Evolutionary conservation across 106 monocot species (phyloP).

Genomic region (Apostasia ramifera): DNA sequence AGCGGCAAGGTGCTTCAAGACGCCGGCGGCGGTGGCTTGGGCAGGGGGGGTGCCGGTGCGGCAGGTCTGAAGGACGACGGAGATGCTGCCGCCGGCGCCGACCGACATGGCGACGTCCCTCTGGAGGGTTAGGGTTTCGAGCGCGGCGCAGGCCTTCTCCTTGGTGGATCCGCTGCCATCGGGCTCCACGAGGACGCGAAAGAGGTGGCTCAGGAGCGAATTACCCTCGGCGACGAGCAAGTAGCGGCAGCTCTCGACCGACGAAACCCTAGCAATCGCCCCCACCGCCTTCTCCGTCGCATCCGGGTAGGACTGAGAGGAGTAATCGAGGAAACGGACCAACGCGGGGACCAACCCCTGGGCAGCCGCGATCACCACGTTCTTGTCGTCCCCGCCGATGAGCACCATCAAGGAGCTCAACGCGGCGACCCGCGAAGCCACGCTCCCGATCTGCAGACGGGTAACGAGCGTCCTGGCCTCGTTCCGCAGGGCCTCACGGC

Average conservation of each 20-base stretch:
- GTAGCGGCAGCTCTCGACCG: slow-evolving; percentile 47
- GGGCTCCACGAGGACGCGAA: slow-evolving; percentile 65
- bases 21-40: slow-evolving; percentile 53
- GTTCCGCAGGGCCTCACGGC: slow-evolving; percentile 19
- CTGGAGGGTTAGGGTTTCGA: slow-evolving; percentile 39
- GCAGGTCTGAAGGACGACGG: slow-evolving; percentile 55
- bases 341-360: slow-evolving; percentile 40
- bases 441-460: slow-evolving; percentile 50
- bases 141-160: slow-evolving; percentile 57
- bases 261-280: slow-evolving; percentile 39
- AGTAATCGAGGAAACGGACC: slow-evolving; percentile 45
- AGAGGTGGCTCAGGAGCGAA: slow-evolving; percentile 48
- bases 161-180: slow-evolving; percentile 18
- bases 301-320: slow-evolving; percentile 6
- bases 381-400: slow-evolving; percentile 40
- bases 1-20: slow-evolving; percentile 62
- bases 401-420: slow-evolving; percentile 31
- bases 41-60: slow-evolving; percentile 52
- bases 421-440: slow-evolving; percentile 21
- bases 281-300: slow-evolving; percentile 35
- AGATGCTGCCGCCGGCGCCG: slow-evolving; percentile 49
- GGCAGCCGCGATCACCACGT: slow-evolving; percentile 29
- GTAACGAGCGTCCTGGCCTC: slow-evolving; percentile 34
- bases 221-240: slow-evolving; percentile 38
- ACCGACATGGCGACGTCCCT: slow-evolving; percentile 52